These are phyloP conservation scores for Zygoascus biomembranicola DNA, from an alignment of 805 yeast genomes.

Conservation along the genomic window DNA sequence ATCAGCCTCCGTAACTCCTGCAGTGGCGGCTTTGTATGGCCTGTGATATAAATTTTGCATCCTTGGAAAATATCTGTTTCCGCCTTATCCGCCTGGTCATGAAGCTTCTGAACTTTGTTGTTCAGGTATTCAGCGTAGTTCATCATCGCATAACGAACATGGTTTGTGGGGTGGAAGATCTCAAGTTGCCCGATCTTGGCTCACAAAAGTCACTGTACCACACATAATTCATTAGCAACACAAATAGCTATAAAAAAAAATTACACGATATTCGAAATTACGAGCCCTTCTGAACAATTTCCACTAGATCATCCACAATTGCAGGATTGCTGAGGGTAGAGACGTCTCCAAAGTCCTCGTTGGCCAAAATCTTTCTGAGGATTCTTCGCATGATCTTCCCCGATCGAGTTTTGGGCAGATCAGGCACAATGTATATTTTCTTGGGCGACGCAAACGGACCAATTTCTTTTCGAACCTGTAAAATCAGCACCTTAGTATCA, in stretches of 20 bases:
- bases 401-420: slow-evolving; percentile 94
- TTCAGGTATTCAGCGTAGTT: background rate
- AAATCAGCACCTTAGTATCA: slow-evolving; percentile 56
- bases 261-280: background rate
- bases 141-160: background rate
- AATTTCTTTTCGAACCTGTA: slow-evolving; percentile 84
- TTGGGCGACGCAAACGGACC: slow-evolving; percentile 96
- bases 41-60: slow-evolving; percentile 75
- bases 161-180: too few species aligned
- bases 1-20: slow-evolving; percentile 62
- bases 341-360: slow-evolving; percentile 90
- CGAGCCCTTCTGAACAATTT: slow-evolving; percentile 37
- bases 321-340: slow-evolving; percentile 83
- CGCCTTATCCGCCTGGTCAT: slow-evolving; percentile 12
- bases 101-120: slow-evolving; percentile 1
- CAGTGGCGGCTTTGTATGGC: slow-evolving; percentile 78
- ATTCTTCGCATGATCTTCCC: slow-evolving; percentile 99
- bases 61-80: slow-evolving; percentile 45
- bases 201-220: too few species aligned
- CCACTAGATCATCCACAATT: slow-evolving; percentile 68
- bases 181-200: too few species aligned
- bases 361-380: slow-evolving; percentile 82
- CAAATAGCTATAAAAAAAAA: background rate
- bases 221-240: too few species aligned
- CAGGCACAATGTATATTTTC: slow-evolving; percentile 71